Conservation (phyloP, 306 rosid species). For the Arachis hypogaea region DNA sequence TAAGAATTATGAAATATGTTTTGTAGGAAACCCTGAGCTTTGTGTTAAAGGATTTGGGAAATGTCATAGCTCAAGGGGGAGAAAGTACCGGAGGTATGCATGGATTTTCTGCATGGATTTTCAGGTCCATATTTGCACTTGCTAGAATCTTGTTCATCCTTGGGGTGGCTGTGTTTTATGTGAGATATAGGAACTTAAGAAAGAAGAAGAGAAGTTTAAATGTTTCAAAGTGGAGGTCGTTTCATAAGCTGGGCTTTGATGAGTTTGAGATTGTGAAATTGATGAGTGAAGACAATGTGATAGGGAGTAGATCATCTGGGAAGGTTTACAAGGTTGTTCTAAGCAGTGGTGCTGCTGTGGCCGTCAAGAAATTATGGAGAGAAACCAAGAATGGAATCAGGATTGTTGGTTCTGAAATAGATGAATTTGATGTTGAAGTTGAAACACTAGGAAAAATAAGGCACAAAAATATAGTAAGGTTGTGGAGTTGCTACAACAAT, state of each 20-base stretch:
- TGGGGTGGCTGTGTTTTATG: conserved; percentile 59
- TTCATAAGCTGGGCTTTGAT: conserved; percentile 63
- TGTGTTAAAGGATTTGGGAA: conserved; percentile 52
- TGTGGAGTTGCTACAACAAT: conserved; percentile 69
- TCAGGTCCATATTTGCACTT: conserved; percentile 51
- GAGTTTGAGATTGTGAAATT: conserved; percentile 58
- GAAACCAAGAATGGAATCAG: conserved; percentile 34
- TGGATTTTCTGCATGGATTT: conserved; percentile 41
- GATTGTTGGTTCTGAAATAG: conserved; percentile 43
- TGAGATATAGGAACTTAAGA: conserved; percentile 49
- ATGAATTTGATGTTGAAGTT: conserved; percentile 71
- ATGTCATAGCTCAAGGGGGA: conserved; percentile 36
- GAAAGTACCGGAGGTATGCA: conserved; percentile 32
- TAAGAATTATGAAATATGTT: conserved; percentile 51
- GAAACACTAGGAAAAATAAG: conserved; percentile 72
- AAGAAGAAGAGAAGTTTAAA: conserved; percentile 47
- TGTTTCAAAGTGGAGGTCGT: conserved; percentile 63
- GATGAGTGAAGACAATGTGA: conserved; percentile 62
- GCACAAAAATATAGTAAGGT: conserved; percentile 71
- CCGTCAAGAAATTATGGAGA: conserved; percentile 68
- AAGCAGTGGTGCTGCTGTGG: conserved; percentile 59
- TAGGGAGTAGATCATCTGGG: conserved; percentile 76
- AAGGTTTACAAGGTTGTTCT: conserved; percentile 73
- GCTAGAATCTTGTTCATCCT: conserved; percentile 56
- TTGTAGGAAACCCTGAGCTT: conserved; percentile 66